Base-by-base conservation (phyloP, 768 basidiomycete species). In the Kwoniella pini region DNA sequence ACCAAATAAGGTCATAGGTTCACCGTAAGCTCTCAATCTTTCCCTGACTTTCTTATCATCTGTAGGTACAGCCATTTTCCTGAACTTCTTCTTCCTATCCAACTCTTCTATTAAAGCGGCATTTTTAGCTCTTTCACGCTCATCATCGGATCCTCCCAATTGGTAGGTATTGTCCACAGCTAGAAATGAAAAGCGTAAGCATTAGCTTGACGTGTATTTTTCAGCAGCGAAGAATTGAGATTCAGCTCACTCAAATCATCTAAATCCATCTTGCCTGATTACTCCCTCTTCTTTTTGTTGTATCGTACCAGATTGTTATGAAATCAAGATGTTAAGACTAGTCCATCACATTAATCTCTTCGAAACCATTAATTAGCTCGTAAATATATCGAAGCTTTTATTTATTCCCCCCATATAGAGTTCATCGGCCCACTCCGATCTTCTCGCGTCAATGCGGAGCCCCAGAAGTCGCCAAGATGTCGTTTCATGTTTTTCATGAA, bases 1-100 rank as follows among this genome's bases (percentile, higher is more conserved):
- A 65, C 94, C 96, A 69, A 98, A 99, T 26, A 98, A 83, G 4
- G 94, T 97, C 72, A 98, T 94, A 38, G 96, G 96, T 77, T 99
- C 91, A 38, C 91, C 94, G 69, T 96, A 87, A 80, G 95, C 91
- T 57, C 96, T 83, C 60, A 99, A 82, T 58, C 90, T 83, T 38
- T 88, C 86, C 75, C 88, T 89, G 71, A 99, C 96, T 67, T 89
- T 87, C 72, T 86, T 88, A 79, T 98, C 96, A 79, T 98, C 95
- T 6, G 96, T 99, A 7, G 96, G 96, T 10, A 98, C 92, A 6
- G 94, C 96, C 80, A 97, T 85, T 61, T 83, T 87, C 65, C 96
- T 84, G 12, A 94, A 89, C 71, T 91, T 88, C 83, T 96, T 96
- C 84, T 95, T 96, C 67, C 94, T 85, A 76, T 99, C 96, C n/a